These are phyloP conservation scores for Lathyrus tuberosus DNA, from an alignment of 306 rosid species.

Conservation along the genomic window DNA sequence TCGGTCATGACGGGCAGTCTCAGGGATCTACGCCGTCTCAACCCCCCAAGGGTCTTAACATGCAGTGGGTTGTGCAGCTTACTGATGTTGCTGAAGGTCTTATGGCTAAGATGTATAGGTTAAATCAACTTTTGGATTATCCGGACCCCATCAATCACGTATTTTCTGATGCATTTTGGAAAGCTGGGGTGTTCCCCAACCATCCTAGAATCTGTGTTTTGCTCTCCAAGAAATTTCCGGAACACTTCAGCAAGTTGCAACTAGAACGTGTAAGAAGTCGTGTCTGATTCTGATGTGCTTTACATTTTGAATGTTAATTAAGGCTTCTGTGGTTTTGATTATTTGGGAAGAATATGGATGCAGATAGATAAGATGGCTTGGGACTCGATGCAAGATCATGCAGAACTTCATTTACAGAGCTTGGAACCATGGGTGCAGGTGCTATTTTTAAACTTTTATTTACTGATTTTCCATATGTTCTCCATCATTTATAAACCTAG, in stretches of 20 bases:
- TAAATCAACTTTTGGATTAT: slow-evolving; percentile 93
- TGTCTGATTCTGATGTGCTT: slow-evolving; percentile 38
- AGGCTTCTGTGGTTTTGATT: slow-evolving; percentile 32
- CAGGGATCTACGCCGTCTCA: slow-evolving; percentile 66
- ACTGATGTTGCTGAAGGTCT: slow-evolving; percentile 95
- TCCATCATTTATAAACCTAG: slow-evolving; percentile 14
- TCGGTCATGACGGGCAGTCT: slow-evolving; percentile 64
- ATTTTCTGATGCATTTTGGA: slow-evolving; percentile 92
- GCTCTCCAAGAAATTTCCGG: slow-evolving; percentile 97
- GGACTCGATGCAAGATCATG: slow-evolving; percentile 89
- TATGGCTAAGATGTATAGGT: slow-evolving; percentile 96
- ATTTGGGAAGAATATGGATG: slow-evolving; percentile 44
- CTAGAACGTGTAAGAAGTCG: slow-evolving; percentile 90
- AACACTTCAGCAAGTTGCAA: slow-evolving; percentile 90
- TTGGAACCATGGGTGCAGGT: slow-evolving; percentile 99
- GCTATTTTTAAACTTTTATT: slow-evolving; percentile 32
- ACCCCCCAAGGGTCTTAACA: slow-evolving; percentile 74
- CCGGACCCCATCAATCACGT: slow-evolving; percentile 84
- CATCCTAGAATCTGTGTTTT: slow-evolving; percentile 76
- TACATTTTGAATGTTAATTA: slow-evolving; percentile 35
- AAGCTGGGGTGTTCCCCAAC: slow-evolving; percentile 86
- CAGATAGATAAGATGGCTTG: slow-evolving; percentile 92
- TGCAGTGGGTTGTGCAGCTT: slow-evolving; percentile 92
- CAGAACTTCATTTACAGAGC: slow-evolving; percentile 88
- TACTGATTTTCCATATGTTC: slow-evolving; percentile 25